phyloP scores from a whole-genome alignment of 148 eudicot species.

The Chenopodium album region DNA sequence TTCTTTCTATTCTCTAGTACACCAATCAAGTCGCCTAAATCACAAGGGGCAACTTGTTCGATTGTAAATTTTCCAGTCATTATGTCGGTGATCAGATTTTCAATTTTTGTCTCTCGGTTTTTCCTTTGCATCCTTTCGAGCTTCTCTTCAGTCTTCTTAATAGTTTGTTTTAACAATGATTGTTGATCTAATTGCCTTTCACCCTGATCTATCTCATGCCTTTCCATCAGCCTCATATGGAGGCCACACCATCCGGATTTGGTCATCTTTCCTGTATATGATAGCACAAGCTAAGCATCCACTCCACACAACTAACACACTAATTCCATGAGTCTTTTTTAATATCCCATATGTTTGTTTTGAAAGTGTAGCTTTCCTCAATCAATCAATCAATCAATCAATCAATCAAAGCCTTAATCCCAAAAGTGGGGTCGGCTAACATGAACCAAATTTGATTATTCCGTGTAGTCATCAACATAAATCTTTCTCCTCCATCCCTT shows the following conservation, averaged over 20 bases:
- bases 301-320: background rate
- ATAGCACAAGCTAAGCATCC: conserved; percentile 5
- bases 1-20: background rate
- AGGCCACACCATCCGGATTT: background rate
- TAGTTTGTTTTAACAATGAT: background rate
- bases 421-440: no score
- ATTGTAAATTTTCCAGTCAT: background rate
- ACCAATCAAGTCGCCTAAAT: conserved; percentile 5
- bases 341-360: background rate
- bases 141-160: background rate
- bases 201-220: background rate
- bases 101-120: conserved; percentile 6
- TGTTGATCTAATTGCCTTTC: background rate
- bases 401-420: no score
- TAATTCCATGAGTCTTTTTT: background rate
- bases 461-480: no score
- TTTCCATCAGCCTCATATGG: background rate
- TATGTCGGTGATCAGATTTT: background rate
- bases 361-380: background rate
- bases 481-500: no score
- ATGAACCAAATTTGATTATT: no score
- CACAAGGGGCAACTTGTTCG: background rate
- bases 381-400: no score
- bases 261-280: background rate
- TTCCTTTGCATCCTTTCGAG: background rate